Evolutionary conservation across 2,329 filamentous ascomycete genomes (phyloP), one percentile per base, ranked within the genome.

Genomic region (Exophiala bonariae): DNA sequence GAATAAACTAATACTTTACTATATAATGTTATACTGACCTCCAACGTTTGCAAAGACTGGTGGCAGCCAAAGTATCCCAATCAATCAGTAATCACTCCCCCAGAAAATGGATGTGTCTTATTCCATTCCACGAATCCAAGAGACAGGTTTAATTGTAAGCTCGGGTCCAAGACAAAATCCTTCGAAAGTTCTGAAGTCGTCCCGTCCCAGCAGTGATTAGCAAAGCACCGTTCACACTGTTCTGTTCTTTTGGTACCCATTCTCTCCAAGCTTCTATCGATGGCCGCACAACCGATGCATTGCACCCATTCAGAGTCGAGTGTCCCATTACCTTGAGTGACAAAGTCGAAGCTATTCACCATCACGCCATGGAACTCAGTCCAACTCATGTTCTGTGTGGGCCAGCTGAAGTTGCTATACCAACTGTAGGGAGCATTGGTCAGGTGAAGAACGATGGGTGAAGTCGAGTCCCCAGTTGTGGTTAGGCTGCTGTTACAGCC

Each of bases 131-230:
- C 46, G 11, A 32, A 49, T 20, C 40, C 44, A 10, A 49, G 26
- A 19, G 38, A 19, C 11, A 40, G 46, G 26, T 33, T 11, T 11
- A 49, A 34, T 8, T 16, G 35, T 40, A 49, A 32, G 6, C 23
- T n/a, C 28, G 35, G 40, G 20, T 49, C 40, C 5, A 49, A 18
- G 17, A 39, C 14, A 11, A 41, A 41, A 28, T 40, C 18, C 18
- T 49, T 18, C 3, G 33, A 19, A 28, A 34, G 38, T 32, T 39
- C 38, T 7, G 39, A 45, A 22, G 43, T 39, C 17, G 39, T 52
- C 9, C 58, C 56, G 49, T 59, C 49, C 59, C 58, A 60, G 47
- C 58, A 60, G 23, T 59, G 52, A 16, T 44, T 47, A 20, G 49
- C 31, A 18, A 60, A 53, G 31, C 59, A 60, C 18, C 33, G 26